These are phyloP conservation scores for Tetracladium maxilliforme DNA, from an alignment of 2,329 filamentous ascomycete genomes.

Conservation along the genomic window DNA sequence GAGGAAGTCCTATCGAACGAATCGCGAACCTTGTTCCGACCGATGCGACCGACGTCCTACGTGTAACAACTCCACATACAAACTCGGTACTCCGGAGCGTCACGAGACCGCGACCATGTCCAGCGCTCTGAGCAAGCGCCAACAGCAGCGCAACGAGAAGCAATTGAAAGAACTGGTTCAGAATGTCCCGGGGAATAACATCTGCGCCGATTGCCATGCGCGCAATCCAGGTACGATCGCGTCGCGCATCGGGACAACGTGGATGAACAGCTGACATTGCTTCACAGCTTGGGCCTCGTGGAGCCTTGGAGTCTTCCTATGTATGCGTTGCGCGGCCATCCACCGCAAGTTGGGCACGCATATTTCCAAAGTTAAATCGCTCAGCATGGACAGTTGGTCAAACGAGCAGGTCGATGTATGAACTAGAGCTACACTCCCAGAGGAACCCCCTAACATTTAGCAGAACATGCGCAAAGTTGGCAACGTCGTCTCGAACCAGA, in stretches of 20 bases:
- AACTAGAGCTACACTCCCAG: constrained; percentile 5
- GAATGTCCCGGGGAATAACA: constrained; percentile 73
- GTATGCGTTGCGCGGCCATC: constrained; percentile 90
- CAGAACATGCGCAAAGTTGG: constrained; percentile 92
- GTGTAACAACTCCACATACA: too few relatives aligned
- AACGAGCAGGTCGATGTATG: constrained; percentile 90
- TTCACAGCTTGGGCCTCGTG: constrained; percentile 4
- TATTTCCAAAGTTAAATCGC: constrained; percentile 94
- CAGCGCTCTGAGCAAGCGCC: constrained; percentile 74
- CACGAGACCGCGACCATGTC: constrained; percentile 37
- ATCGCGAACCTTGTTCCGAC: too few relatives aligned
- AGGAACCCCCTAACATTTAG: constrained; percentile 6
- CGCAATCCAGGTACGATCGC: constrained; percentile 68
- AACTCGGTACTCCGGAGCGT: too few relatives aligned
- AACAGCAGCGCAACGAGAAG: constrained; percentile 95
- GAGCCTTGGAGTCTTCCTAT: constrained; percentile 69
- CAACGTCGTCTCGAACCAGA: constrained; percentile 72
- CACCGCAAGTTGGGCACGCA: constrained; percentile 96
- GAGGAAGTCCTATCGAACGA: too few relatives aligned
- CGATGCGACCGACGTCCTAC: too few relatives aligned
- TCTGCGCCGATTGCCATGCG: constrained; percentile 84
- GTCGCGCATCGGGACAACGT: constrained; percentile 3
- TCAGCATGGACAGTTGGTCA: constrained; percentile 97
- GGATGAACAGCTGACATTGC: constrained; percentile 1
- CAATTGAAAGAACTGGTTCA: constrained; percentile 79